These are phyloP conservation scores for Plectosphaerella sp. DNA, from an alignment of 2,329 filamentous ascomycete genomes.

Conservation along the genomic window DNA sequence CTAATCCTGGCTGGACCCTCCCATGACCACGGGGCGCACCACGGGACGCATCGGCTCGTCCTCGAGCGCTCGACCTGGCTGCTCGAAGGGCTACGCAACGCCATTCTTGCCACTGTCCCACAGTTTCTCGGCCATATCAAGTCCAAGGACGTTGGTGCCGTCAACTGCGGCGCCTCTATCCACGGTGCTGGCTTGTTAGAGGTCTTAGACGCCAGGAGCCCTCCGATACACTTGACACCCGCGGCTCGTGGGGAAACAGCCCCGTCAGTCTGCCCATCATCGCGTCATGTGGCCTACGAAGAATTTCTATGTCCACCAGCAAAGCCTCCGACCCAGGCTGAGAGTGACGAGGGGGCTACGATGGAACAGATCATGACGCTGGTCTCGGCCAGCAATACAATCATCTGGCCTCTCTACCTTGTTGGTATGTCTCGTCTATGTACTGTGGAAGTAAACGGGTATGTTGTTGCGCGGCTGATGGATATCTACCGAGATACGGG, in stretches of 20 bases:
- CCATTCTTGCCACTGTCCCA: slow-evolving; percentile 31
- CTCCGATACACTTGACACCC: slow-evolving; percentile 14
- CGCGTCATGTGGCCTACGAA: not conserved
- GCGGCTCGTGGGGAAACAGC: slow-evolving; percentile 23
- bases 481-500: slow-evolving; percentile 41
- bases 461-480: slow-evolving; percentile 38
- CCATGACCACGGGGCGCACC: not conserved
- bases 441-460: slow-evolving; percentile 32
- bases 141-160: slow-evolving; percentile 27
- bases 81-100: slow-evolving; percentile 14
- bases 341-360: slow-evolving; percentile 21
- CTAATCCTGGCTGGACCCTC: not conserved
- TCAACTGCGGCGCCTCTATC: slow-evolving; percentile 15
- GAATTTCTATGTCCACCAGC: no score
- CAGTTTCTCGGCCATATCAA: slow-evolving; percentile 46
- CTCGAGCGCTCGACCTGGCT: slow-evolving; percentile 21
- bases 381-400: slow-evolving; percentile 41
- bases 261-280: slow-evolving; percentile 21
- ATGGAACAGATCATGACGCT: slow-evolving; percentile 43
- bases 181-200: slow-evolving; percentile 3
- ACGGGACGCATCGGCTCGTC: not conserved
- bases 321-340: no score
- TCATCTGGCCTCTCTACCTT: slow-evolving; percentile 47
- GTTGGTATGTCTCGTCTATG: slow-evolving; percentile 43
- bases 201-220: not conserved